These are phyloP conservation scores for Fusarium sp. DNA, from an alignment of 2,329 filamentous ascomycete species.

Conservation along the genomic window DNA sequence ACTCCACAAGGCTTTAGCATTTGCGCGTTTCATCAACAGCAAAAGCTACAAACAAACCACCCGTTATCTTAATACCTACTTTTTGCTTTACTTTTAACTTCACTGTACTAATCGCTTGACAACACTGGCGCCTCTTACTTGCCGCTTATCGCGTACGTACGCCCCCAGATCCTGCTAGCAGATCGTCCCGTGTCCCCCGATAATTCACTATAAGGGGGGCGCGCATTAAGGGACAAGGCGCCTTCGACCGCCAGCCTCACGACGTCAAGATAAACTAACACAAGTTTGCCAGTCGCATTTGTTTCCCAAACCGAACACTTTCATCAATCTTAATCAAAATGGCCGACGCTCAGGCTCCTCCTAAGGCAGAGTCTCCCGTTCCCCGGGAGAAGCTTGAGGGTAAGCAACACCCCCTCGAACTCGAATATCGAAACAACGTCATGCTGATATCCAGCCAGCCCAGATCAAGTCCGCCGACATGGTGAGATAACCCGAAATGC, in stretches of 20 bases:
- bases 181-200: slow-evolving; percentile 9
- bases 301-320: slow-evolving; percentile 26
- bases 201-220: slow-evolving; percentile 24
- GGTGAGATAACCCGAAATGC: slow-evolving; percentile 67
- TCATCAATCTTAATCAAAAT: slow-evolving; percentile 43
- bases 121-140: slow-evolving; percentile 25
- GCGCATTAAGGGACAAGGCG: slow-evolving; percentile 36
- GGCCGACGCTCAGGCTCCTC: slow-evolving; percentile 52
- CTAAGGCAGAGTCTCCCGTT: slow-evolving; percentile 57
- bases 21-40: slow-evolving; percentile 25
- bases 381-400: slow-evolving; percentile 82
- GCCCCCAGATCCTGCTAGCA: slow-evolving; percentile 12
- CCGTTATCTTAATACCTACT: background rate
- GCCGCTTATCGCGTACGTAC: slow-evolving; percentile 27
- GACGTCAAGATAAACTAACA: slow-evolving; percentile 22
- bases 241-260: slow-evolving; percentile 32
- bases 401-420: slow-evolving; percentile 51
- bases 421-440: background rate
- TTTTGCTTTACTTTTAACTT: slow-evolving; percentile 11
- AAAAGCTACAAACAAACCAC: slow-evolving; percentile 17
- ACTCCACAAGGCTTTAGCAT: slow-evolving; percentile 39
- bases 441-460: slow-evolving; percentile 63
- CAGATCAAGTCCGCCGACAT: slow-evolving; percentile 99
- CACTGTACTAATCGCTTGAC: slow-evolving; percentile 7
- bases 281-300: slow-evolving; percentile 14